Evolutionary conservation across 805 yeast genomes (phyloP).

Genomic region (Candida ficus): DNA sequence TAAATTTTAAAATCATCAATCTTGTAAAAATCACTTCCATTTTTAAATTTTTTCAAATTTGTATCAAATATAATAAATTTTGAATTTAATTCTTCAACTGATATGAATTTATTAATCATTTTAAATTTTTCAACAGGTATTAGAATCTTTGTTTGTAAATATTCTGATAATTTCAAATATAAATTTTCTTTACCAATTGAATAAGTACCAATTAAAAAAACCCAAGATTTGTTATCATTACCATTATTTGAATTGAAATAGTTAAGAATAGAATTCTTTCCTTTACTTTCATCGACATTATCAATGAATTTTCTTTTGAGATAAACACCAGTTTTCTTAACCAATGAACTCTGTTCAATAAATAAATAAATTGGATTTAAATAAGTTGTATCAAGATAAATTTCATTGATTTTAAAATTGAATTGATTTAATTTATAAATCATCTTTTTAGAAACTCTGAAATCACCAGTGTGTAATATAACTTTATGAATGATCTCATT

Average conservation of each 20-base stretch:
- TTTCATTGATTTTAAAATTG: conserved; percentile 40
- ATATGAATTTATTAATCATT: conserved; percentile 5
- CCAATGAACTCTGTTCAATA: conserved; percentile 70
- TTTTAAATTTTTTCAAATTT: conserved; percentile 5
- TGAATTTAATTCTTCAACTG: neutral
- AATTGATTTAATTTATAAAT: conserved; percentile 13
- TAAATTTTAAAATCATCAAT: conserved; percentile 6
- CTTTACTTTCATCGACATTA: conserved; percentile 15
- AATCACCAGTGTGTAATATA: conserved; percentile 89
- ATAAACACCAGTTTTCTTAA: conserved; percentile 57
- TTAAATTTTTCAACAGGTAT: conserved; percentile 32
- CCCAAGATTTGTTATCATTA: conserved; percentile 28
- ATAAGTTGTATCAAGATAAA: conserved; percentile 90
- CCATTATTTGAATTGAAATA: conserved; percentile 20
- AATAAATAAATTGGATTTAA: conserved; percentile 68
- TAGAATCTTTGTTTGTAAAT: conserved; percentile 48
- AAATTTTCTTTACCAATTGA: conserved; percentile 89
- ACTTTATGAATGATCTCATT: conserved; percentile 27
- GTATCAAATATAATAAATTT: conserved; percentile 3
- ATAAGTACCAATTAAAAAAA: conserved; percentile 75
- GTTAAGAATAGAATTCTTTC: conserved; percentile 30
- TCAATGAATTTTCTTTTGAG: conserved; percentile 16
- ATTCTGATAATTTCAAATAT: conserved; percentile 60
- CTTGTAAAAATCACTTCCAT: conserved; percentile 3
- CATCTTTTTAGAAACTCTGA: conserved; percentile 57